Base-by-base conservation (phyloP, 768 basidiomycete species). In the Termitomyces sp. region DNA sequence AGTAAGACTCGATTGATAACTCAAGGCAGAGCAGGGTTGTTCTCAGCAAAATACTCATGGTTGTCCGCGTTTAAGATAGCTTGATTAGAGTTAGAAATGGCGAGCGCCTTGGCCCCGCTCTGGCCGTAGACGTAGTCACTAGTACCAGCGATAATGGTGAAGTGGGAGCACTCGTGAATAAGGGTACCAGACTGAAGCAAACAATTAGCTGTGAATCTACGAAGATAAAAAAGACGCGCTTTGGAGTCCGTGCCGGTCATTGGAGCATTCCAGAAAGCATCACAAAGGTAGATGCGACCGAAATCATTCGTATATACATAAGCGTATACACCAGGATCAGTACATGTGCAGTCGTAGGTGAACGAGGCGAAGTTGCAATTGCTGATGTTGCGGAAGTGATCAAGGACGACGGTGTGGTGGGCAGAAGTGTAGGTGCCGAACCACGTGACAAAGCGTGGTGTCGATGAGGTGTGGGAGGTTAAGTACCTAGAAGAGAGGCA, bases 391-490 rank as follows among this genome's bases (percentile, higher is more conserved):
- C 60, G 55, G 72, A 67, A 82, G 66, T 81, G 80, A 50, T 70
- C 68, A 10, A 53, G 50, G 51, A 78, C 73, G 16, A 73, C 79
- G 57, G 50, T 64, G 66, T 77, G 73, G 49, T 74, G 74, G 12
- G 71, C 38, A 38, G 65, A 52, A 28, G 68, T 74, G 69, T 75
- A 79, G 33, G 77, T 64, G 38, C 81, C 81, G 67, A 82, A 82
- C 81, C 81, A 83, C 35, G 79, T 80, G n/a, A 69, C 75, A 62
- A 74, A 82, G 53, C 80, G 77, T 12, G 78, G 73, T 35, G 35
- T 35, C 8, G 71, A 58, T 8, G 75, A 63, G 32, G 73, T 74
- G 64, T 76, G 67, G n/a, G 69, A 60, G 36, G 63, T 63, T 49
- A 75, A 66, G 65, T 76, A 78, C 9, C 74, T 70, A 51, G 30